phyloP scores from a whole-genome alignment of 495 filamentous ascomycete species.

The Cenococcum geophilum region DNA sequence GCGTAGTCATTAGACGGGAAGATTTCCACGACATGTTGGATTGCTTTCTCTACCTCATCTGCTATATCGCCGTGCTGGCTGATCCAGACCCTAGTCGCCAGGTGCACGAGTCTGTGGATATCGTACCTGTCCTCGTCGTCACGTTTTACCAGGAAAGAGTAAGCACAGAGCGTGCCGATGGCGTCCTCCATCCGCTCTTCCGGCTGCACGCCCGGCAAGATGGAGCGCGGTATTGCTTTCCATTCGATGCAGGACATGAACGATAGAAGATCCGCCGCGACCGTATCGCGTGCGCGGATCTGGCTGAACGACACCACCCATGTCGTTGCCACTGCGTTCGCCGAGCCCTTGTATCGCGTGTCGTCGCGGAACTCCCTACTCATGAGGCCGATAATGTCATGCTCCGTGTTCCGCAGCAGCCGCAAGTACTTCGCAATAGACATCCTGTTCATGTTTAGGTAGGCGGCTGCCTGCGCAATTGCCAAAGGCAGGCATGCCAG shows the following conservation, averaged over 20 bases:
- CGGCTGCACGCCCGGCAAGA: neutral
- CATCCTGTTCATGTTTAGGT: constrained; percentile 21
- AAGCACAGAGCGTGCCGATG: constrained; percentile 16
- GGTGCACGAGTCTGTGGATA: constrained; percentile 38
- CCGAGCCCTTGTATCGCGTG: constrained; percentile 6
- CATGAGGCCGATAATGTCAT: constrained; percentile 12
- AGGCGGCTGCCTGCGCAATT: constrained; percentile 30
- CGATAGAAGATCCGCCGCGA: constrained; percentile 20
- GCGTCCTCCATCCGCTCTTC: neutral
- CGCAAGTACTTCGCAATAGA: constrained; percentile 17
- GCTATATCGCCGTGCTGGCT: no score
- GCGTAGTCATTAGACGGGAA: no score
- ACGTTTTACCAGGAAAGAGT: constrained; percentile 31
- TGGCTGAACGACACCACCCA: constrained; percentile 21
- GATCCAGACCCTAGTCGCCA: no score
- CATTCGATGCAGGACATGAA: constrained; percentile 27
- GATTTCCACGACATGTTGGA: no score
- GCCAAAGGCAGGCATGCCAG: constrained; percentile 28
- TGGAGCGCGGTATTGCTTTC: constrained; percentile 31
- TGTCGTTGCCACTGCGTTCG: constrained; percentile 23
- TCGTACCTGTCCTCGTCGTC: constrained; percentile 4
- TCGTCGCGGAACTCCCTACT: constrained; percentile 21
- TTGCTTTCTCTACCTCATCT: no score
- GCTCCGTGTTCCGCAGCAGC: constrained; percentile 13
- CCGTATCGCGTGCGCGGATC: constrained; percentile 7